These are phyloP conservation scores for Favolaschia claudopus DNA, from an alignment of 768 basidiomycete species.

Conservation along the genomic window DNA sequence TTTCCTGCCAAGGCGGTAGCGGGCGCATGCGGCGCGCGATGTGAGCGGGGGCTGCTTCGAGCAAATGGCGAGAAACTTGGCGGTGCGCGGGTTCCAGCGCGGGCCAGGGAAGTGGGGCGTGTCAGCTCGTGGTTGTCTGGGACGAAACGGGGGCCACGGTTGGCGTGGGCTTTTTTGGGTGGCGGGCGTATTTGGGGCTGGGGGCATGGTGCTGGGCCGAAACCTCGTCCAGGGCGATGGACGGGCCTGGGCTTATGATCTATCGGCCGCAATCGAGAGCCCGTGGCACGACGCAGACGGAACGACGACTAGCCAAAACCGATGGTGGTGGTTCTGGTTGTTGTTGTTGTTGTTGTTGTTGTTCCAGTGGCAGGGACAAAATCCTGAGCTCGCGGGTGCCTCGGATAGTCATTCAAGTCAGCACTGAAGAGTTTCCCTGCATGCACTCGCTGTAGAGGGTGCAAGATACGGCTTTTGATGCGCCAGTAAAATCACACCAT, in stretches of 20 bases:
- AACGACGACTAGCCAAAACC: neutral
- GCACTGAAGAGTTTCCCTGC: too few species aligned
- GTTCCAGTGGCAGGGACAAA: too few species aligned
- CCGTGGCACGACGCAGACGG: constrained; percentile 8
- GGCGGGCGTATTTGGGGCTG: neutral
- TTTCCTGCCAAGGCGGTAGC: constrained; percentile 1
- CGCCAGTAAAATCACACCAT: too few species aligned
- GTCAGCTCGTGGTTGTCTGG: neutral
- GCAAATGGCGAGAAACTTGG: constrained; percentile 4
- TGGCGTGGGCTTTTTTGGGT: neutral
- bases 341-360: constrained; percentile 15
- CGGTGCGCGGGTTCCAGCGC: neutral
- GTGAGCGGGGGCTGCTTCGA: neutral
- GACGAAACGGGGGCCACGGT: neutral
- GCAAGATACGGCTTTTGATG: too few species aligned
- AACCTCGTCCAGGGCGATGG: constrained; percentile 15
- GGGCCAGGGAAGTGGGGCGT: neutral
- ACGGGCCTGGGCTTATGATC: constrained; percentile 11
- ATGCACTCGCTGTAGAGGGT: too few species aligned
- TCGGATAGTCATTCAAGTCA: too few species aligned
- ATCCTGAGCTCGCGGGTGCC: too few species aligned
- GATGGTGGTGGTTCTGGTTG: constrained; percentile 9
- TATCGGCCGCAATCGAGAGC: constrained; percentile 6
- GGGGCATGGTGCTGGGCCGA: neutral
- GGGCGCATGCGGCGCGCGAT: constrained; percentile 4